Conservation (phyloP, 331 rosid genomes). For the Quercus tomentella region DNA sequence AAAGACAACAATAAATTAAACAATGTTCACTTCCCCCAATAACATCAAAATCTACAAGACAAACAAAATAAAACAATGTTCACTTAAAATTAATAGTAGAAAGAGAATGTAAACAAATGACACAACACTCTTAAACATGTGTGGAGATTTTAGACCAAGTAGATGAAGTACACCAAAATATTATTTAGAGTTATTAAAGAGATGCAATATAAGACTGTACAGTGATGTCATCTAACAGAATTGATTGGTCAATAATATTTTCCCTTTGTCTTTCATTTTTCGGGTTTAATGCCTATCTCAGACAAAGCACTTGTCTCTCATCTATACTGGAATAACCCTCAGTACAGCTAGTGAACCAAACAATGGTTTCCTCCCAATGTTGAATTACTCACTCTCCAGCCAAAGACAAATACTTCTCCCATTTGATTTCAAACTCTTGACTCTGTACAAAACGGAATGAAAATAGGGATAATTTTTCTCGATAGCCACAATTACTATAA, state of each 20-base stretch:
- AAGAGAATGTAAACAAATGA: neutral
- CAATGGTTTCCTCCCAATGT: no score
- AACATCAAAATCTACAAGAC: slow-evolving; percentile 3
- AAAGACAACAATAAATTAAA: slow-evolving; percentile 14
- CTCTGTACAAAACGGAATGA: neutral
- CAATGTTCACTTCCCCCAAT: neutral
- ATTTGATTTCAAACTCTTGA: neutral
- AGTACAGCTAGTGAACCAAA: neutral
- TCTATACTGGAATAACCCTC: neutral
- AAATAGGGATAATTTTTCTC: neutral
- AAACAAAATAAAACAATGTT: neutral
- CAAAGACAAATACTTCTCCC: neutral
- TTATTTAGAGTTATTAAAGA: neutral
- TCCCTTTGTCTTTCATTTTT: neutral
- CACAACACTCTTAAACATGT: neutral
- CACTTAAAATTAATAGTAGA: neutral
- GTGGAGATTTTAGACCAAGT: neutral
- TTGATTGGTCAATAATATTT: neutral
- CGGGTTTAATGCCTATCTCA: neutral
- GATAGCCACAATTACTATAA: neutral
- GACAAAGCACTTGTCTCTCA: neutral
- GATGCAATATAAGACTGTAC: neutral
- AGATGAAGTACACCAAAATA: neutral
- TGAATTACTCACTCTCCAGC: no score
- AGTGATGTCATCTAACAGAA: neutral